phyloP scores from a whole-genome alignment of 345 rosid genomes.

The Gossypium australe region DNA sequence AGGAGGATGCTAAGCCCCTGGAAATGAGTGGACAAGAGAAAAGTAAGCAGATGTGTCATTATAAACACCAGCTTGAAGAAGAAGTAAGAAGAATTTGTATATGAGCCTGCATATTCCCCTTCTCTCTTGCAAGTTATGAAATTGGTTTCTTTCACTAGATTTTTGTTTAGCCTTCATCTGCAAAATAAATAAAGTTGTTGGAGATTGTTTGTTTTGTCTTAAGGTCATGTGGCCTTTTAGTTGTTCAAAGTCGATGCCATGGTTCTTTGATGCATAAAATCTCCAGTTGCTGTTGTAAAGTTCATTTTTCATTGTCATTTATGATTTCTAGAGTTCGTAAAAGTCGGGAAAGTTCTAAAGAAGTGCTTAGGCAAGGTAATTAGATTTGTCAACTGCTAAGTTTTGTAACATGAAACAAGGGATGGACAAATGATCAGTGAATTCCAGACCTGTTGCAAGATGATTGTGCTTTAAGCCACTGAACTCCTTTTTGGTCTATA shows the following conservation, averaged over 20 bases:
- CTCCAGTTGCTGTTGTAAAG: not conserved
- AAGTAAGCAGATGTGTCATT: constrained; percentile 35
- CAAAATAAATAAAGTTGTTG: not conserved
- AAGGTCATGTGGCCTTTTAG: not conserved
- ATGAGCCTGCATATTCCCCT: not conserved
- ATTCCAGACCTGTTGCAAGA: not conserved
- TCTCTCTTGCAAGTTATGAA: not conserved
- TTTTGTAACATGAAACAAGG: too few species aligned
- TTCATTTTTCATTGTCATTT: constrained; percentile 7
- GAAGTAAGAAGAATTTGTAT: constrained; percentile 49
- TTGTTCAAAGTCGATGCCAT: not conserved
- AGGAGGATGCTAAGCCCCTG: constrained; percentile 31
- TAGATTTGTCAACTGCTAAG: not conserved
- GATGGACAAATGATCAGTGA: too few species aligned
- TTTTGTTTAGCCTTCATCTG: not conserved
- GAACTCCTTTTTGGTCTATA: not conserved
- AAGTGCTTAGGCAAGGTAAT: not conserved
- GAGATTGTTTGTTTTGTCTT: not conserved
- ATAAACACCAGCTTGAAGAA: constrained; percentile 74
- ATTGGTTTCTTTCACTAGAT: not conserved
- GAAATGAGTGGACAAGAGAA: constrained; percentile 38
- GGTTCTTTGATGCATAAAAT: not conserved
- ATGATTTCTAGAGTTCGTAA: constrained; percentile 1
- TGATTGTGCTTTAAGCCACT: not conserved
- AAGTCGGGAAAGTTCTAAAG: not conserved